phyloP scores from a whole-genome alignment of 345 rosid species.

The Gossypium thurberi region DNA sequence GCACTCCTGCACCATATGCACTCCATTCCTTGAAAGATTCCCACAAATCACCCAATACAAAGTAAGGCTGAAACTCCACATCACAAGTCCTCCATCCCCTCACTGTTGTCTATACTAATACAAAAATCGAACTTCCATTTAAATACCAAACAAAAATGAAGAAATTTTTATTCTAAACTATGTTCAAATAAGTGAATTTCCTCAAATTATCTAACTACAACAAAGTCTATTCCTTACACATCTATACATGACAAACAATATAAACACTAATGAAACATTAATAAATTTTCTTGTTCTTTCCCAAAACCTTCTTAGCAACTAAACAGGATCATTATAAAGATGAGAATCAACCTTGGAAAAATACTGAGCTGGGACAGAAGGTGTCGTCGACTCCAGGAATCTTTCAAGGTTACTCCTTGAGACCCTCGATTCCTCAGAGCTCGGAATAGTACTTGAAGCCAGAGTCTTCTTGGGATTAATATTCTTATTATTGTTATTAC shows the following conservation, averaged over 20 bases:
- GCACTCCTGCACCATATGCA: constrained; percentile 81
- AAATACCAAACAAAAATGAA: neutral
- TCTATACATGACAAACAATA: neutral
- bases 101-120: constrained; percentile 33
- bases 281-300: neutral
- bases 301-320: neutral
- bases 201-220: neutral
- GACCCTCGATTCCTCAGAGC: constrained; percentile 12
- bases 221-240: neutral
- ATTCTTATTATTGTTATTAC: neutral
- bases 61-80: constrained; percentile 36
- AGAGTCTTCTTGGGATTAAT: constrained; percentile 4
- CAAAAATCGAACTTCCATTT: constrained; percentile 14
- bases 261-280: neutral
- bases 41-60: constrained; percentile 71
- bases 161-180: neutral
- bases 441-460: neutral
- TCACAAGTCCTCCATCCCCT: constrained; percentile 36
- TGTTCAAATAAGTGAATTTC: neutral
- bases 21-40: constrained; percentile 76
- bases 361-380: constrained; percentile 31
- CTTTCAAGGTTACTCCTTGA: constrained; percentile 32
- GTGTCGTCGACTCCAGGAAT: constrained; percentile 35
- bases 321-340: neutral
- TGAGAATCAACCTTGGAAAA: constrained; percentile 27